phyloP scores from a whole-genome alignment of 2,329 filamentous ascomycete genomes.

The Sarocladiaceae sp. region DNA sequence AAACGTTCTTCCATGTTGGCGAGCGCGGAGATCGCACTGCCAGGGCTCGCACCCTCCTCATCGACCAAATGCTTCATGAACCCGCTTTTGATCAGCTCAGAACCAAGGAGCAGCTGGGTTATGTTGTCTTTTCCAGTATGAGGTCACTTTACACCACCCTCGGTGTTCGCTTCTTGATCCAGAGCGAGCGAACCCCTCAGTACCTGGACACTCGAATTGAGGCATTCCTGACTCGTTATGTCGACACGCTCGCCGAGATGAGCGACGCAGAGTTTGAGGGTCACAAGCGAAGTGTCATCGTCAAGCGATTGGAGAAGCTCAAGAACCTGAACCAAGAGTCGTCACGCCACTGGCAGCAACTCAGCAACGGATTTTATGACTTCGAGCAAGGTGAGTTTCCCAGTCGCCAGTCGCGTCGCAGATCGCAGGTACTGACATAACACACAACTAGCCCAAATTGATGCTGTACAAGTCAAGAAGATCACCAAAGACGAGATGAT shows the following conservation, averaged over 20 bases:
- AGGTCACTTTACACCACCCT: conserved; percentile 61
- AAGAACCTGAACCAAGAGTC: conserved; percentile 89
- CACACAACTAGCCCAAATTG: conserved; percentile 53
- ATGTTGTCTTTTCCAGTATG: conserved; percentile 84
- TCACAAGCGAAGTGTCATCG: conserved; percentile 84
- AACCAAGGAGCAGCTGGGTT: conserved; percentile 95
- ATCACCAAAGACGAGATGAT: conserved; percentile 76
- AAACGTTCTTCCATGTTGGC: conserved; percentile 69
- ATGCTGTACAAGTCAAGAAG: conserved; percentile 66
- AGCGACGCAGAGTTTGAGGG: conserved; percentile 76
- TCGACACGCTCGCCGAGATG: conserved; percentile 65
- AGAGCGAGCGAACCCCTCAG: conserved; percentile 78
- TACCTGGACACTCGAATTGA: conserved; percentile 88
- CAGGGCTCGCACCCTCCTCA: conserved; percentile 70
- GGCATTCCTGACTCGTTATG: conserved; percentile 67
- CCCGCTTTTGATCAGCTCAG: conserved; percentile 90
- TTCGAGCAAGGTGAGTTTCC: conserved; percentile 68
- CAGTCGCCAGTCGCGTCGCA: neutral
- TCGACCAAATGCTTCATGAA: conserved; percentile 88
- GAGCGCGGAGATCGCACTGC: conserved; percentile 60
- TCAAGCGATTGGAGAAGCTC: conserved; percentile 80
- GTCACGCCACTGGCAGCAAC: conserved; percentile 75
- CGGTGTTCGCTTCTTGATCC: conserved; percentile 84
- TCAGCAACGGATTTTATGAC: conserved; percentile 80
- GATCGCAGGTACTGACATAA: conserved; percentile 15